phyloP scores from a whole-genome alignment of 208 protist genomes.

The Leishmania amazonensis region DNA sequence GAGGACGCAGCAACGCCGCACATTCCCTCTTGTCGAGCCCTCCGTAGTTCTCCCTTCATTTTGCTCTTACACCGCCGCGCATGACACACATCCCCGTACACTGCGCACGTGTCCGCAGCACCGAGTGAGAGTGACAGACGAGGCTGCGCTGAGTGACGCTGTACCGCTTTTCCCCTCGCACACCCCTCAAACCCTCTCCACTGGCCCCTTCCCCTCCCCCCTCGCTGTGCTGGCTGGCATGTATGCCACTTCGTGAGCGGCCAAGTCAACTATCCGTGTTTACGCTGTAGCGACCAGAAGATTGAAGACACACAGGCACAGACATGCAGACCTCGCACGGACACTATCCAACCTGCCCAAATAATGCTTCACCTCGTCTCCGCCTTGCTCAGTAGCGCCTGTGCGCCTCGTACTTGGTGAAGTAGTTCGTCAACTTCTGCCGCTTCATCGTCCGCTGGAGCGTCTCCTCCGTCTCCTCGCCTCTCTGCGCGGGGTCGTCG shows the following conservation, averaged over 20 bases:
- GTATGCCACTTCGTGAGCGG: not conserved
- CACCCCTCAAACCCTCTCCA: not conserved
- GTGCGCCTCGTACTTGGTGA: slow-evolving; percentile 72
- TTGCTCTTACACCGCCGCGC: not conserved
- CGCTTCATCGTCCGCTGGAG: slow-evolving; percentile 54
- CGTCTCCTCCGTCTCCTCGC: slow-evolving; percentile 35
- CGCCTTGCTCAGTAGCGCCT: slow-evolving; percentile 42
- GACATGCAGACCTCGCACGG: not conserved
- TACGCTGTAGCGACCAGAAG: not conserved
- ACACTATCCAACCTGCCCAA: not conserved
- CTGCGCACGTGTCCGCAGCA: not conserved
- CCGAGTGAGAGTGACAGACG: not conserved
- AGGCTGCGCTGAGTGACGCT: not conserved
- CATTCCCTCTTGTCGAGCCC: not conserved
- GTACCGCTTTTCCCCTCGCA: not conserved
- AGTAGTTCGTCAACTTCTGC: slow-evolving; percentile 61
- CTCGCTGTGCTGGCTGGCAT: not conserved
- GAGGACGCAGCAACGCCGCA: not conserved
- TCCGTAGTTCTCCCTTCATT: not conserved
- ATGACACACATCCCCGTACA: not conserved
- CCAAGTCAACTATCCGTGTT: not conserved
- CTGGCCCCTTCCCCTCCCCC: not conserved
- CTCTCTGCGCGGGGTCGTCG: slow-evolving; percentile 45
- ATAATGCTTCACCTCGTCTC: not conserved
- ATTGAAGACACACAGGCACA: not conserved